Base-by-base conservation (phyloP, 495 filamentous ascomycete genomes). In the Neurospora africana region DNA sequence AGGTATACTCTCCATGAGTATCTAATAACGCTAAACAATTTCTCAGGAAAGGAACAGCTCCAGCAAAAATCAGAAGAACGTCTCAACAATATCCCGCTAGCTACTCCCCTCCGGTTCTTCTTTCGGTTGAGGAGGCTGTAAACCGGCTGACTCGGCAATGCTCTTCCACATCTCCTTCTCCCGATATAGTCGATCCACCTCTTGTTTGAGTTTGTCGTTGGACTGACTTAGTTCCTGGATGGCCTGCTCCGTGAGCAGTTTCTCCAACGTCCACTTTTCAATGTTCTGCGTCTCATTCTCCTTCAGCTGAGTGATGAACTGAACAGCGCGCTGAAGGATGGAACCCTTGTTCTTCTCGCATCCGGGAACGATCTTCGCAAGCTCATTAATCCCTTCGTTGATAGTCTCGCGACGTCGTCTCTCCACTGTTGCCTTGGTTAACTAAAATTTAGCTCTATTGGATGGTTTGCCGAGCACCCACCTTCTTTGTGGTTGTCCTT, bases 401-500 rank as follows among this genome's bases (percentile, higher is more conserved):
- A 99, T 99, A 5, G 96, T 98, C 80, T 99, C 95, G 73, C 95
- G 93, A 43, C 95, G 95, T 67, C 95, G 94, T 70, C 95, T 93
- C 82, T 99, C 95, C 74, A 99, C 95, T 99, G 73, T 76, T 65
- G 27, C 6, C 15, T 70, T 76, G 68, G 40, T 38, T 41, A 68
- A 33, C 19, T 0, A 38, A 38, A 4, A 27, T 37, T 44, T 41
- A 74, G 8, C 1, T 23, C 9, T 1, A 33, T 68, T 10, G 2
- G 15, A 21, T 3, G 19, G 15, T 61, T 4, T 38, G 9, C 2
- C 7, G 19, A 35, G 30, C 76, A 82, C 87, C 74, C 83, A 97
- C 95, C 95, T 86, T 99, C 95, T 88, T 99, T 99, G 84, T 99
- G 95, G 77, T 98, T 99, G 78, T 99, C 96, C 79, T 95, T 95